Base-by-base conservation (phyloP, 2,329 filamentous ascomycete genomes). In the Botryotinia calthae region DNA sequence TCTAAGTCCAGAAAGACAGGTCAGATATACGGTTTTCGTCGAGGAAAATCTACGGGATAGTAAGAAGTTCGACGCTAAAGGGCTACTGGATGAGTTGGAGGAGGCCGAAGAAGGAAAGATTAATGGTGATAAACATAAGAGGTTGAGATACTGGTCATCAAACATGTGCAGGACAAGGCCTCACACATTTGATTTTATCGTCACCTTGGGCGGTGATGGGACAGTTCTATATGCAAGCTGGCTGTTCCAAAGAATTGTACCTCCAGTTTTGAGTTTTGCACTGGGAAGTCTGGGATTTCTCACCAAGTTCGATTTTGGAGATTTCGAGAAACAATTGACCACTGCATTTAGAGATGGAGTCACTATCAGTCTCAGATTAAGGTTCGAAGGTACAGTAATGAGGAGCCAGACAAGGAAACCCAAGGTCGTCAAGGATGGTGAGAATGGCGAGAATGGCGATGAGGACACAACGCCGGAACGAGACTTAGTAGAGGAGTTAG, bases 361-460 rank as follows among this genome's bases (percentile, higher is more conserved):
- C 31, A 96, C 92, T 0, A 93, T 98, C 28, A 97, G 93, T 78
- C 83, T 99, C 75, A 88, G 96, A 61, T 83, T 98, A 74, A 89
- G 96, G 56, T 98, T 99, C 78, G 96, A 98, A 83, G 95, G 92
- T 42, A 98, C 94, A 0, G 88, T 98, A 42, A 98, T 98, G 95
- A 88, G 95, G 76, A 92, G 91, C 74, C 88, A 89, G 79, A 84
- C 83, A 73, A 84, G 81, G 58, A 84, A 84, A 65, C 81, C 79
- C 5, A 73, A 75, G 48, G 72, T 59, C n/a, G 74, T 75, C 12
- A 74, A 74, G 62, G 76, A 80, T 25, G 76, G 63, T 1, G 69
- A 74, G 63, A 76, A 79, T 25, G 76, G 64, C 1, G 69, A 76
- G 18, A 81, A 83, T 10, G 81, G 82, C 22, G 85, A 76, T 74